Conservation (phyloP, 805 yeast species). For the Lachancea waltii region DNA sequence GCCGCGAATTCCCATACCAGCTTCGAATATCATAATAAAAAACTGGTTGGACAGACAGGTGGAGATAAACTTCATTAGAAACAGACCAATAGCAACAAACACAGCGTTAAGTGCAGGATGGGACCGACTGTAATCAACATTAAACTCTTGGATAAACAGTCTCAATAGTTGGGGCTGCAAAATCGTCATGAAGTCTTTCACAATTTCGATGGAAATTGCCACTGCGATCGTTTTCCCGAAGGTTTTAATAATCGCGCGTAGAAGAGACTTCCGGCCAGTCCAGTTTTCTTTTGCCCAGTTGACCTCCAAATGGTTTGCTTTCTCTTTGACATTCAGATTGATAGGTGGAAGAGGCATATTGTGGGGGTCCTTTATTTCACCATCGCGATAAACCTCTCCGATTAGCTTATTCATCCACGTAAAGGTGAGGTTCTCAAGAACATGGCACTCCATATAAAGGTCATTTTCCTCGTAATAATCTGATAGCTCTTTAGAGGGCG, state of each 20-base stretch:
- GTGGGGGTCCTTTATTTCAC: conserved; percentile 35
- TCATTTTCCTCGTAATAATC: conserved; percentile 32
- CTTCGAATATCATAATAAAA: conserved; percentile 48
- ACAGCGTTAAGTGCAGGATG: conserved; percentile 55
- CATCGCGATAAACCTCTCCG: conserved; percentile 34
- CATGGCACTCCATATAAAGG: conserved; percentile 23
- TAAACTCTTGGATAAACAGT: conserved; percentile 42
- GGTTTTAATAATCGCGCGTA: conserved; percentile 34
- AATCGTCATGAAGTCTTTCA: conserved; percentile 36
- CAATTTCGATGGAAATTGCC: conserved; percentile 35
- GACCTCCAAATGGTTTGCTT: conserved; percentile 27
- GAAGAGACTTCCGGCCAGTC: conserved; percentile 27
- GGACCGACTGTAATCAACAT: conserved; percentile 18
- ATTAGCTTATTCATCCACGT: conserved; percentile 45
- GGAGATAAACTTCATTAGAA: conserved; percentile 51
- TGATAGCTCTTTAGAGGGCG: conserved; percentile 37
- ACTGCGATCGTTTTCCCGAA: conserved; percentile 35
- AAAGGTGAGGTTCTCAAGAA: conserved; percentile 37
- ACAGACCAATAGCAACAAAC: conserved; percentile 57
- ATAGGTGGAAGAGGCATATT: conserved; percentile 40
- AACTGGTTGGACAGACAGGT: conserved; percentile 66
- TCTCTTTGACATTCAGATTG: conserved; percentile 31
- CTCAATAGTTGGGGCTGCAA: conserved; percentile 54
- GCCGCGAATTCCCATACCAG: conserved; percentile 60
- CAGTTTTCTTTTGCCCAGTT: conserved; percentile 35